Conservation (phyloP, 768 basidiomycete species). For the Epithele typhae region DNA sequence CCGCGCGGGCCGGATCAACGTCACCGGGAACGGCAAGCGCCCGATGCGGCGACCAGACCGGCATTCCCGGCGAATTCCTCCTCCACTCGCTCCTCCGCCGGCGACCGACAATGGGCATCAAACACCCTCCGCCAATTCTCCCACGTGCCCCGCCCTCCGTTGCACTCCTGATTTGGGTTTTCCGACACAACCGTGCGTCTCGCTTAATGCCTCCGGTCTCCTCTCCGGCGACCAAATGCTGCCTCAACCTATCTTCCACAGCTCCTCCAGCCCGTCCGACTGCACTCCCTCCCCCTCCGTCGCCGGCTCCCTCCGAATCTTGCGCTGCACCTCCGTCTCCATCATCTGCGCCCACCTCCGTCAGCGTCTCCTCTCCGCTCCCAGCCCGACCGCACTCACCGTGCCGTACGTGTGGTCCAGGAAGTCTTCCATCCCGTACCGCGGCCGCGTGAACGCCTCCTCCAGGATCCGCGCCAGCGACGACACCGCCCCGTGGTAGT, state of each 20-base stretch:
- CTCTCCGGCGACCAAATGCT: too few relatives aligned
- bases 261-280: conserved; percentile 38
- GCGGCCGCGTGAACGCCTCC: conserved; percentile 92
- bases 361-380: background rate
- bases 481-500: conserved; percentile 88
- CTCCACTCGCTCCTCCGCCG: background rate
- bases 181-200: too few relatives aligned
- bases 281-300: conserved; percentile 29
- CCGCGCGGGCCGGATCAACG: background rate
- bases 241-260: conserved; percentile 42
- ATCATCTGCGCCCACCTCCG: conserved; percentile 54
- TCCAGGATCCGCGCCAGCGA: conserved; percentile 81
- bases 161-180: too few relatives aligned
- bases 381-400: conserved; percentile 37
- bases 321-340: conserved; percentile 75
- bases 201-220: too few relatives aligned
- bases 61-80: background rate
- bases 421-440: conserved; percentile 92
- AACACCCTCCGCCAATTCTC: too few relatives aligned
- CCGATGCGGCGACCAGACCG: too few relatives aligned
- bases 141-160: too few relatives aligned
- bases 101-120: too few relatives aligned
- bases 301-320: conserved; percentile 75
- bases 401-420: conserved; percentile 89
- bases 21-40: too few relatives aligned